phyloP scores from a whole-genome alignment of 2,329 filamentous ascomycete genomes.

The Ophiosphaerella korrae region DNA sequence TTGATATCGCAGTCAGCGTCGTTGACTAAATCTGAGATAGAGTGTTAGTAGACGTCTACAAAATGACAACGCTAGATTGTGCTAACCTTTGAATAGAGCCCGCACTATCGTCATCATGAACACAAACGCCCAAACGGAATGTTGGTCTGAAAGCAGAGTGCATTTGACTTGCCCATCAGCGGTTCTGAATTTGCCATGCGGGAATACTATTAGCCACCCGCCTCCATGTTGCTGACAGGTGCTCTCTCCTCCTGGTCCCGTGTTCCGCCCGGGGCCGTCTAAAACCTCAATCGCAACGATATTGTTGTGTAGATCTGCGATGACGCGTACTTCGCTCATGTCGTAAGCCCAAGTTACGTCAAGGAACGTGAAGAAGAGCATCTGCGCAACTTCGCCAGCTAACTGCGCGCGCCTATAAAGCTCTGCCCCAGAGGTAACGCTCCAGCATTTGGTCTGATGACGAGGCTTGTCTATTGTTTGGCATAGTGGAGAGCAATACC shows the following conservation, averaged over 20 bases:
- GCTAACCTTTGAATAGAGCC: conserved; percentile 16
- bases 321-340: conserved; percentile 8
- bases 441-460: conserved; percentile 4
- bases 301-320: conserved; percentile 4
- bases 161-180: conserved; percentile 10
- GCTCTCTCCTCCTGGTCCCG: conserved; percentile 8
- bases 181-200: conserved; percentile 1
- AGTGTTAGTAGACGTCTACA: neutral
- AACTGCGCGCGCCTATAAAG: conserved; percentile 5
- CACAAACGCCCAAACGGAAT: conserved; percentile 19
- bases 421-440: neutral
- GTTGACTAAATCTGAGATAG: conserved; percentile 14
- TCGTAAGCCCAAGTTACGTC: conserved; percentile 23
- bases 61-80: neutral
- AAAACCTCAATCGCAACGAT: conserved; percentile 12
- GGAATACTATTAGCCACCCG: conserved; percentile 18
- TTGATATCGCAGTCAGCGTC: conserved; percentile 18
- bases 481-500: conserved; percentile 9
- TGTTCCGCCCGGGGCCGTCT: conserved; percentile 9
- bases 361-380: conserved; percentile 16
- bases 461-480: conserved; percentile 7
- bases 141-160: conserved; percentile 13
- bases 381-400: conserved; percentile 16
- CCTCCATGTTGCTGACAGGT: conserved; percentile 11
- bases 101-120: conserved; percentile 16